These are phyloP conservation scores for Pueraria montana DNA, from an alignment of 306 rosid genomes.

Conservation along the genomic window DNA sequence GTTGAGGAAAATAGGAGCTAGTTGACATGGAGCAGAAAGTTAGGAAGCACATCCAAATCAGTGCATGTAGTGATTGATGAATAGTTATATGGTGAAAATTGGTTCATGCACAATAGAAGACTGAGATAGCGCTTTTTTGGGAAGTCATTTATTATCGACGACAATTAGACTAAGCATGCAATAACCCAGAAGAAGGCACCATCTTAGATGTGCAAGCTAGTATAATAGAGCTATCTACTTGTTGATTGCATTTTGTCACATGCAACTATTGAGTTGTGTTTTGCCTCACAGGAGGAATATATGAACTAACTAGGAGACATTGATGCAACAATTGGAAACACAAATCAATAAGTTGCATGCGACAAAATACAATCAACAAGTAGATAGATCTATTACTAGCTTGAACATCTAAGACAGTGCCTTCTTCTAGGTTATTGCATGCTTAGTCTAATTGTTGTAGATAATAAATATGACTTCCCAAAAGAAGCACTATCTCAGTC, in stretches of 20 bases:
- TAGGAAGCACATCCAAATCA: no score
- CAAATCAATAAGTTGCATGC: slow-evolving; percentile 1
- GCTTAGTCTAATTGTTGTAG: not conserved
- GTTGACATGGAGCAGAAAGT: no score
- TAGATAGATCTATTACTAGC: not conserved
- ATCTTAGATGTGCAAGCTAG: not conserved
- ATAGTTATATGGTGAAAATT: no score
- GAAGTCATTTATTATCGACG: no score
- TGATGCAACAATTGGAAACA: not conserved
- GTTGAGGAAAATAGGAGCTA: no score
- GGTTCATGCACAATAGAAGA: no score
- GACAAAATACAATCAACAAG: slow-evolving; percentile 4
- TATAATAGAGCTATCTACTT: not conserved
- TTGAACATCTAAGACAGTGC: not conserved
- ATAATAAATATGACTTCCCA: no score
- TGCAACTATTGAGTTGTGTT: not conserved
- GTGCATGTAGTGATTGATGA: no score
- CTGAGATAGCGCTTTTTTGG: not conserved
- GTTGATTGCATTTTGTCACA: slow-evolving; percentile 10
- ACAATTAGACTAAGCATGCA: not conserved
- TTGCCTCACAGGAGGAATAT: no score
- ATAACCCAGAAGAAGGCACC: slow-evolving; percentile 22
- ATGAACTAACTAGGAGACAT: no score
- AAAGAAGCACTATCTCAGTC: not conserved
- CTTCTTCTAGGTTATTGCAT: slow-evolving; percentile 30